These are phyloP conservation scores for Caloboletus firmus DNA, from an alignment of 1,284 basidiomycete genomes.

Conservation along the genomic window DNA sequence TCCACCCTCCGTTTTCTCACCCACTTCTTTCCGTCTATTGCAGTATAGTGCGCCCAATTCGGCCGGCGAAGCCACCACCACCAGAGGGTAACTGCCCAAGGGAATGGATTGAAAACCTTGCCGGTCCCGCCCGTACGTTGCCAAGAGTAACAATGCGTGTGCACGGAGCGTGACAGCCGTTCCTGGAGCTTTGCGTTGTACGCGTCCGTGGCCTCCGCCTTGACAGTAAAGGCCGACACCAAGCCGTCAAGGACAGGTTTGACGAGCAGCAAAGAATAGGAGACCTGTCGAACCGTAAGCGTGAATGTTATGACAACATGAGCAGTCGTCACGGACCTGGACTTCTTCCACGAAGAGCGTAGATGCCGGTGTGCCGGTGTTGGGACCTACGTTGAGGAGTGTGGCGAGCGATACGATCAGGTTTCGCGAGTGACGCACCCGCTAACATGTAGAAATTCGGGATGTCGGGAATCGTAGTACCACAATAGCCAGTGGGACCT, in stretches of 20 bases:
- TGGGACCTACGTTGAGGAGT: constrained; percentile 26
- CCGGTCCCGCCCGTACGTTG: constrained; percentile 25
- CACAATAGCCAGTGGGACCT: constrained; percentile 39
- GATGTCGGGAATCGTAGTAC: constrained; percentile 38
- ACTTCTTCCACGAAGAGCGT: constrained; percentile 37
- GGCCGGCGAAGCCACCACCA: constrained; percentile 35
- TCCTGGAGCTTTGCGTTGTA: constrained; percentile 31
- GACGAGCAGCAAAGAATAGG: constrained; percentile 33
- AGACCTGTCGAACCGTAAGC: constrained; percentile 14
- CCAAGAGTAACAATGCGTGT: constrained; percentile 30
- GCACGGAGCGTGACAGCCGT: constrained; percentile 23
- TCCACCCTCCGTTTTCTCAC: constrained; percentile 7
- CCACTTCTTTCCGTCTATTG: constrained; percentile 29
- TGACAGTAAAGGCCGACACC: constrained; percentile 30
- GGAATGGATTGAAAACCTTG: constrained; percentile 31
- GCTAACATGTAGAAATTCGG: constrained; percentile 40
- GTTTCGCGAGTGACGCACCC: constrained; percentile 13
- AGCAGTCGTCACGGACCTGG: constrained; percentile 16
- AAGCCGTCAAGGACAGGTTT: constrained; percentile 29
- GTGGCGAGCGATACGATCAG: neutral
- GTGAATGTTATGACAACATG: neutral
- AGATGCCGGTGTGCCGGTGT: constrained; percentile 34
- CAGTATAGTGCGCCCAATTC: constrained; percentile 29
- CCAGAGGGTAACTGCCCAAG: constrained; percentile 29
- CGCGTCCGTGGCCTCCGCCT: constrained; percentile 22